A percentile compares a stretch with the other conserved stretches of the same genome.
phyloP scores from a whole-genome alignment of 129 eudicot genomes.

The Tagetes patula region DNA sequence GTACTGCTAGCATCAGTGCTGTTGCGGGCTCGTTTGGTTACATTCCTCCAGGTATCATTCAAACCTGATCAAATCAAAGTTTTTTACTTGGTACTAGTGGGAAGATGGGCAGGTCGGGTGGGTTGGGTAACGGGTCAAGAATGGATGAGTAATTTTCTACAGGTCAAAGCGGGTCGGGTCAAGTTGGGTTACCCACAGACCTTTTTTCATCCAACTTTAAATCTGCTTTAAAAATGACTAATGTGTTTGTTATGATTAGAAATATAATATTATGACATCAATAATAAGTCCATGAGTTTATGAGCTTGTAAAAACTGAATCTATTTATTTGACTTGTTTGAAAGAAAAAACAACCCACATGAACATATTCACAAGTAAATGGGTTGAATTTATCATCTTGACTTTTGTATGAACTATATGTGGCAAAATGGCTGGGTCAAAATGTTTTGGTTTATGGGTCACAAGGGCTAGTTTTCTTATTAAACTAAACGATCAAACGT shows the following conservation, averaged over 20 bases:
- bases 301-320: background rate
- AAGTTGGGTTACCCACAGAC: background rate
- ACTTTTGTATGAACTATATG: background rate
- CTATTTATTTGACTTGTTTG: background rate
- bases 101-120: background rate
- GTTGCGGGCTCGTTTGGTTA: conserved; percentile 99
- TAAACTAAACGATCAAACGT: background rate
- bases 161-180: background rate
- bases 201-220: background rate
- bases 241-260: background rate
- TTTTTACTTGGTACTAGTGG: background rate
- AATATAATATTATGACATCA: background rate
- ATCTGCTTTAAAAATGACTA: background rate
- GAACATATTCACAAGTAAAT: background rate
- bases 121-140: conserved; percentile 12
- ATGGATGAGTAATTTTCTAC: background rate
- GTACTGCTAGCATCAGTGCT: conserved; percentile 97
- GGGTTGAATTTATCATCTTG: background rate
- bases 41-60: conserved; percentile 82
- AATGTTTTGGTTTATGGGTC: background rate
- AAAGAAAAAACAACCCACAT: background rate
- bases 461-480: background rate
- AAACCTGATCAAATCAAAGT: background rate
- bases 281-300: background rate
- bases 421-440: background rate